phyloP scores from a whole-genome alignment of 345 rosid species.

The Corchorus capsularis region DNA sequence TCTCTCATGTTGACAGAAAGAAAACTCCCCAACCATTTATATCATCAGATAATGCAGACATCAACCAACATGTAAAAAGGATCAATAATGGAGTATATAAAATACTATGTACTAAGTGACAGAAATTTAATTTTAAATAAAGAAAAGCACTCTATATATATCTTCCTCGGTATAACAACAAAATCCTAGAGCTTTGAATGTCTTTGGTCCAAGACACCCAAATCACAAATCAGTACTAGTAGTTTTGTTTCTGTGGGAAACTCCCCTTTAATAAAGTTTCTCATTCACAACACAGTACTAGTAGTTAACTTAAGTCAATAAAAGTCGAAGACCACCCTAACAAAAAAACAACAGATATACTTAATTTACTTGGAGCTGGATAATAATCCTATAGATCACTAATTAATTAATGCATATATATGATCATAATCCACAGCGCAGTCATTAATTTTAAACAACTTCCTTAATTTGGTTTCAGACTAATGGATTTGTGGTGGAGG shows the following conservation, averaged over 20 bases:
- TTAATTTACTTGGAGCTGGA: neutral
- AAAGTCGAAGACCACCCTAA: neutral
- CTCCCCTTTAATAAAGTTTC: neutral
- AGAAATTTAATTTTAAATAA: neutral
- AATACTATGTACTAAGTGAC: neutral
- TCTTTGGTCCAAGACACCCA: constrained; percentile 9
- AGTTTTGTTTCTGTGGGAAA: neutral
- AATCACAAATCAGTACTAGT: too few species aligned
- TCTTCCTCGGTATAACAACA: constrained; percentile 8
- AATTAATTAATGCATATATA: neutral
- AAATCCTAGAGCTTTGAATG: neutral
- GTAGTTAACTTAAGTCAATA: neutral
- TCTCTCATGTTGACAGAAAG: neutral
- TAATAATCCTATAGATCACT: neutral
- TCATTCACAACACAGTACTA: neutral
- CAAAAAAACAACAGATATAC: neutral
- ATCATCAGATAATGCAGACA: neutral
- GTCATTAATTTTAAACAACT: neutral
- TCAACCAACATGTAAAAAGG: neutral
- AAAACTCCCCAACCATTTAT: neutral
- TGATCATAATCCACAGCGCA: neutral
- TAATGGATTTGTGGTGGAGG: constrained; percentile 51
- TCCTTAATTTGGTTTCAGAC: constrained; percentile 28
- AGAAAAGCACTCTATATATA: neutral
- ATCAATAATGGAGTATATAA: neutral